Percentiles rank a stretch among this genome's conserved stretches.
Evolutionary conservation across 1,139 yeast genomes (phyloP).

Genomic region (Pichia sp.): DNA sequence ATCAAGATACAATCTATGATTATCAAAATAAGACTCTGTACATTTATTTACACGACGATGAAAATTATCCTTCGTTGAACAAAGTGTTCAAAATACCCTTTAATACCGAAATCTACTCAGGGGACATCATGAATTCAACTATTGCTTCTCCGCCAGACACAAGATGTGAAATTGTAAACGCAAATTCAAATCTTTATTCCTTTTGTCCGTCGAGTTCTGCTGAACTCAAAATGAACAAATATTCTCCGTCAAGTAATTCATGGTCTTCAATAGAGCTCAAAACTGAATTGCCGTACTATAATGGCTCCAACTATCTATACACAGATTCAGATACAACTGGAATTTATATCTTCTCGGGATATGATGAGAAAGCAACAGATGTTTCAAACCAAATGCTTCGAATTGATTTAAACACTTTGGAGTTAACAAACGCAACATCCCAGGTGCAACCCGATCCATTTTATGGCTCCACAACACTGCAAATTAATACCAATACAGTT

Average conservation of each 20-base stretch:
- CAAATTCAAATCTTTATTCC: slow-evolving; percentile 16
- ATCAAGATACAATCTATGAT: slow-evolving; percentile 34
- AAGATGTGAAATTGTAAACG: slow-evolving; percentile 17
- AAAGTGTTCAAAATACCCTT: slow-evolving; percentile 28
- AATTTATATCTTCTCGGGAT: slow-evolving; percentile 45
- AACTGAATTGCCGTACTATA: slow-evolving; percentile 16
- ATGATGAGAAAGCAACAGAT: slow-evolving; percentile 6
- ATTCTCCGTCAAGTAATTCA: slow-evolving; percentile 10
- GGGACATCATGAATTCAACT: slow-evolving; percentile 14
- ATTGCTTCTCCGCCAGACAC: slow-evolving; percentile 21
- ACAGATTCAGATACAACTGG: slow-evolving; percentile 29
- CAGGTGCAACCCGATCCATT: slow-evolving; percentile 45
- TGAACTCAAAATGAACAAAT: slow-evolving; percentile 8
- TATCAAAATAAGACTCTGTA: slow-evolving; percentile 32
- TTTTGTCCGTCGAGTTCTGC: slow-evolving; percentile 12
- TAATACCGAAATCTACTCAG: slow-evolving; percentile 20
- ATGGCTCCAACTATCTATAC: slow-evolving; percentile 31
- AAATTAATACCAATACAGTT: slow-evolving; percentile 27
- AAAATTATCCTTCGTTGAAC: neutral
- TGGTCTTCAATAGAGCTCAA: slow-evolving; percentile 23
- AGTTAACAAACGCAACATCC: slow-evolving; percentile 30
- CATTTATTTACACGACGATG: slow-evolving; percentile 28
- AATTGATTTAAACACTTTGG: slow-evolving; percentile 25
- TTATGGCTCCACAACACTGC: slow-evolving; percentile 33
- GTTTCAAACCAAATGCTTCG: slow-evolving; percentile 31